Conservation (phyloP, 805 yeast genomes). For the Vanderwaltozyma yarrowii region DNA sequence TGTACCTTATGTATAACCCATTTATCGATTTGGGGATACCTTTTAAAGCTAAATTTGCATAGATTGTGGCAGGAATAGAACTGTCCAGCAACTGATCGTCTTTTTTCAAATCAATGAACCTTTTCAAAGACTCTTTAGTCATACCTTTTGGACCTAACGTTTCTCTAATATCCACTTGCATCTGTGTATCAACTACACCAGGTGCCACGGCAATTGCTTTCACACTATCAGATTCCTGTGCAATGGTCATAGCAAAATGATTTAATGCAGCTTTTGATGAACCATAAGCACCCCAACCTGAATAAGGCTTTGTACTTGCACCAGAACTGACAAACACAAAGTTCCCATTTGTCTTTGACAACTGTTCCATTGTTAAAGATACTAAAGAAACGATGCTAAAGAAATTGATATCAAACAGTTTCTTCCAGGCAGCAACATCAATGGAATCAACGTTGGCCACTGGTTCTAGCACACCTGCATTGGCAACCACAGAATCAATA, state of each 20-base stretch:
- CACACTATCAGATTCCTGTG: slow-evolving; percentile 49
- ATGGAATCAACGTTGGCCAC: slow-evolving; percentile 40
- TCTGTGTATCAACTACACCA: slow-evolving; percentile 85
- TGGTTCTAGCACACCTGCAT: slow-evolving; percentile 80
- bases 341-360: slow-evolving; percentile 46
- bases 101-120: slow-evolving; percentile 55
- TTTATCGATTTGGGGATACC: slow-evolving; percentile 49
- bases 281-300: slow-evolving; percentile 83
- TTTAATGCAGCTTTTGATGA: slow-evolving; percentile 87
- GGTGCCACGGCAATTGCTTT: slow-evolving; percentile 71
- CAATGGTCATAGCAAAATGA: slow-evolving; percentile 57
- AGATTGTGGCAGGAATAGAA: slow-evolving; percentile 59
- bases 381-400: slow-evolving; percentile 63
- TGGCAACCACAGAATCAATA: slow-evolving; percentile 57
- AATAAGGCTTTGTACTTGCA: slow-evolving; percentile 46
- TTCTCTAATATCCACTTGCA: slow-evolving; percentile 77
- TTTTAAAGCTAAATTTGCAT: slow-evolving; percentile 51
- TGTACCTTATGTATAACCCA: slow-evolving; percentile 61
- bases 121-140: slow-evolving; percentile 46
- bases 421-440: slow-evolving; percentile 47
- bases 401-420: slow-evolving; percentile 63
- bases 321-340: slow-evolving; percentile 84
- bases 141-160: slow-evolving; percentile 45
- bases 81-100: slow-evolving; percentile 55
- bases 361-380: slow-evolving; percentile 42